Base-by-base conservation (phyloP, 257 asterid species). In the Pogostemon cablin region DNA sequence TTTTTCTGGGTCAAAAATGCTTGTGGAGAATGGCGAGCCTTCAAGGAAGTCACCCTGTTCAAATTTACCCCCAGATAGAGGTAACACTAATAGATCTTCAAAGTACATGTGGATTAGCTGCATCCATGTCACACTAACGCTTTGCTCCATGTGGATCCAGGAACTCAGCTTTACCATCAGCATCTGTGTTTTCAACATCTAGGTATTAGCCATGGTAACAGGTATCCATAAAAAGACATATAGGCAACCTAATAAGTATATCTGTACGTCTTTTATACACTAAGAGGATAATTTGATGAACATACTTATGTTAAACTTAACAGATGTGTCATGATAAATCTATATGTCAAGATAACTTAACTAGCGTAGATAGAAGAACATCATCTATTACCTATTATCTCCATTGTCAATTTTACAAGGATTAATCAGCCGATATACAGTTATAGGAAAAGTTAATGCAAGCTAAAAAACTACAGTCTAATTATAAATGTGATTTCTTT, bases 11-110 rank as follows among this genome's bases (percentile, higher is more conserved):
- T 76, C 80, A 57, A 17, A 67, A 38, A 72, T 54, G 74, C 84
- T 78, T 15, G 82, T 76, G 83, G 83, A 74, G 78, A 95, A 89
- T 9, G 98, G 99, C 1, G 95, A 86, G 73, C 81, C 98, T 77
- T 91, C 96, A 49, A 88, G 78, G 63, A 75, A 72, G 80, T 76
- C 84, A 72, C 76, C 78, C 20, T 38, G 74, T 41, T 77, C 83
- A 56, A 77, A 72, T 72, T 82, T 76, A 32, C 20, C 74, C 39
- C 75, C 81, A 15, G 73, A 67, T 72, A 95, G 62, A 12, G 96
- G 90, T 74, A 75, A 87, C 69, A 74, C 71, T 9, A 91, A 62
- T 57, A 86, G 80, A 80, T 86, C 90, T 69, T 79, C 86, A 76
- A 95, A 95, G 87, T 86, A 73, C 69, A 79, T 65, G 43, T 83